phyloP scores from a whole-genome alignment of 2,329 filamentous ascomycete genomes.

The Chaetomium strumarium region DNA sequence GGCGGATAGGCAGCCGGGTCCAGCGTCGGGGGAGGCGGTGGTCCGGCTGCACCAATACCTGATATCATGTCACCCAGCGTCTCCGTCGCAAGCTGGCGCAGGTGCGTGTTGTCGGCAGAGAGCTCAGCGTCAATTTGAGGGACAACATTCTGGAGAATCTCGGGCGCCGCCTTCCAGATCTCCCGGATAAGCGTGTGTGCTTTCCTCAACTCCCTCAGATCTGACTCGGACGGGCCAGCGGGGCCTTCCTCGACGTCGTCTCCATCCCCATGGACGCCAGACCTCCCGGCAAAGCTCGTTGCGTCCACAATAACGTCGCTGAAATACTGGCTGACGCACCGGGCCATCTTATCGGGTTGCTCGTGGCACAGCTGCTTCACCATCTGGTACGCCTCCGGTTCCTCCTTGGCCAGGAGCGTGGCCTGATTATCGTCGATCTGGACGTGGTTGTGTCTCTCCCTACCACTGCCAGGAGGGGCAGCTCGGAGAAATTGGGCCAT shows the following conservation, averaged over 20 bases:
- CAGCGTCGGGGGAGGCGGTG: conserved; percentile 63
- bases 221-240: conserved; percentile 67
- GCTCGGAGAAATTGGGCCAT: conserved; percentile 93
- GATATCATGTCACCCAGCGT: conserved; percentile 93
- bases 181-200: conserved; percentile 86
- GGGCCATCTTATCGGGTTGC: conserved; percentile 88
- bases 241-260: conserved; percentile 58
- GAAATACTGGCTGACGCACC: conserved; percentile 93
- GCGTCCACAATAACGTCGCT: conserved; percentile 93
- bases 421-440: conserved; percentile 70
- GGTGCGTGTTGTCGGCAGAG: conserved; percentile 78
- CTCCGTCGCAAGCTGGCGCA: conserved; percentile 84
- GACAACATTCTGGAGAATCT: conserved; percentile 86
- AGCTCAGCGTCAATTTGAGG: conserved; percentile 91
- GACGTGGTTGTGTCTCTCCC: conserved; percentile 48
- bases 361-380: conserved; percentile 88
- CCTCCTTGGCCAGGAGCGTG: conserved; percentile 77
- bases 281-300: conserved; percentile 51
- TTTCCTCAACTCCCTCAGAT: conserved; percentile 81
- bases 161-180: conserved; percentile 85
- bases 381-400: conserved; percentile 92
- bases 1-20: conserved; percentile 85
- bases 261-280: conserved; percentile 53
- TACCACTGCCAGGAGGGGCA: conserved; percentile 61
- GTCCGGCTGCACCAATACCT: conserved; percentile 86